Conservation (phyloP, 176 grass and related monocot species). For the Thalia dealbata region DNA sequence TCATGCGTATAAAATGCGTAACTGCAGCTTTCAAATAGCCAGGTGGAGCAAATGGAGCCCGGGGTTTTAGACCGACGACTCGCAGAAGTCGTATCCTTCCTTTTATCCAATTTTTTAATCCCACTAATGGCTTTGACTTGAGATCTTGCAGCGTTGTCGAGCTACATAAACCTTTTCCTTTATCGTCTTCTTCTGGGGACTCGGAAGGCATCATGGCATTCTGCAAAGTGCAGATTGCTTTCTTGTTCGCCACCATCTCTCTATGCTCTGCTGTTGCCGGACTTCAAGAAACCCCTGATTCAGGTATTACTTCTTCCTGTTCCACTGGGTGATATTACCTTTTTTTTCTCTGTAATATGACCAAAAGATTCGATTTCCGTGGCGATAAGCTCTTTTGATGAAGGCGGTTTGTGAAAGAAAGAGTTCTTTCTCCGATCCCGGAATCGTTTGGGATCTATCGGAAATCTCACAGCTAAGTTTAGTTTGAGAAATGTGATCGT, state of each 20-base stretch:
- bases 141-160: not conserved
- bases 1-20: no score
- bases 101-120: not conserved
- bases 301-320: not conserved
- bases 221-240: not conserved
- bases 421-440: no score
- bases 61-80: no score
- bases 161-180: not conserved
- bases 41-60: no score
- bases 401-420: not conserved
- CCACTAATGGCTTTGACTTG: not conserved
- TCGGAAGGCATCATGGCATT: not conserved
- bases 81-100: not conserved
- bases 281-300: not conserved
- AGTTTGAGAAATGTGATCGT: no score
- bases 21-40: no score
- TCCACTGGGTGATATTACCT: not conserved
- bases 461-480: no score
- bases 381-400: no score
- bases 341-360: no score
- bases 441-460: no score
- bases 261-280: not conserved
- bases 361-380: no score
- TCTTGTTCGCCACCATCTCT: not conserved
- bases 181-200: not conserved